Base-by-base conservation (phyloP, 306 rosid genomes). In the Quercus rubra region DNA sequence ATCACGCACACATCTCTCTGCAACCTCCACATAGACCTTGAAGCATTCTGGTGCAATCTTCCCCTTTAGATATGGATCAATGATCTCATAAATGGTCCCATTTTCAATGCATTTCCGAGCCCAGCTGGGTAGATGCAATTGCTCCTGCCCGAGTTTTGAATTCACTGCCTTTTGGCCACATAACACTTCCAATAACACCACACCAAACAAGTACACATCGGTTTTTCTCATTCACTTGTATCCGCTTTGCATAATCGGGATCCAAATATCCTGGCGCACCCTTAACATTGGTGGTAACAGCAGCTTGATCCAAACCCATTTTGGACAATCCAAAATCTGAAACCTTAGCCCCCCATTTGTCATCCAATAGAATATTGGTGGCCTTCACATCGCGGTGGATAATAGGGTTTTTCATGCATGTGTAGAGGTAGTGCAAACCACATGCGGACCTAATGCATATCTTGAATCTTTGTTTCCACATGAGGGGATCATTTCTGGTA, bases 1-100 rank as follows among this genome's bases (percentile, higher is more conserved):
- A 1, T 90, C 97, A 28, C 70, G 13, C 71, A 91, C 71, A 68
- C 94, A 88, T 33, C 83, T 86, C 27, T 84, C 77, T 0, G 0
- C 23, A 23, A 35, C 55, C 5, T 51, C 58, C 46, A 82, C 4
- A 28, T 59, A 92, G 56, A 85, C 86, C 20, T 67, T 72, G 3
- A 89, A 20, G 31, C 92, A 88, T 17, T 79, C 74, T 1, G 76
- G 19, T 1, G 43, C 17, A 14, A 89, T 73, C 49, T 74, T 63
- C 0, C 85, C 86, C 28, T 23, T 81, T 4, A 91, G 21, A 55
- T 54, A 18, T 0, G 80, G 78, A 19, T 89, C 94, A 7, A 91
- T 79, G 64, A 86, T 82, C 27, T 76, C 73, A 10, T 23, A 17
- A 0, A 90, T 14, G 0, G 33, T 71, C 20, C 90, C 89, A 35